These are phyloP conservation scores for Ophiocordyceps sinensis DNA, from an alignment of 2,329 filamentous ascomycete species.

Conservation along the genomic window DNA sequence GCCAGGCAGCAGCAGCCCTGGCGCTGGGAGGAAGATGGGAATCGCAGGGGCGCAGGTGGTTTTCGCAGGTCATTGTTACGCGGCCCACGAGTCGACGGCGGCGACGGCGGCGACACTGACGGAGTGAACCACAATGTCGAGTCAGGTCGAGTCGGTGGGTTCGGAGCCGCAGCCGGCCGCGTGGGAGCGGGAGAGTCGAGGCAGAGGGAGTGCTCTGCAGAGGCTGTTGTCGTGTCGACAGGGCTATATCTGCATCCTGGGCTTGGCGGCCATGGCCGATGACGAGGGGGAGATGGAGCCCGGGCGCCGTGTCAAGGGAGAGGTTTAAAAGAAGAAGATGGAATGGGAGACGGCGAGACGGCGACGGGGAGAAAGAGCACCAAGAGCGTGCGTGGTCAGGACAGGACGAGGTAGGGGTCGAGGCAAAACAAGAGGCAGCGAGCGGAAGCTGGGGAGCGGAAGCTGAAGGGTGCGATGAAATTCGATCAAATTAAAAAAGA, in stretches of 20 bases:
- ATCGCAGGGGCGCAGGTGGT: background rate
- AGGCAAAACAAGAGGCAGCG: background rate
- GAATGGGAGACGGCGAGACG: background rate
- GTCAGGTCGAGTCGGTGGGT: background rate
- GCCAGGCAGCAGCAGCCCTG: background rate
- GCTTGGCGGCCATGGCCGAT: background rate
- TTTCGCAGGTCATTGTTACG: slow-evolving; percentile 4
- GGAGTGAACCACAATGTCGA: background rate
- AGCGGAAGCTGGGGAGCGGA: too few relatives aligned
- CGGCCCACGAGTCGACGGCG: background rate
- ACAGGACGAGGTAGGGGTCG: background rate
- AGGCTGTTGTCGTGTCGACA: background rate
- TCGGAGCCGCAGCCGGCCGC: background rate
- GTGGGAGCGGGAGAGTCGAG: background rate
- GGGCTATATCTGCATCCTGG: background rate
- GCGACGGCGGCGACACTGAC: background rate
- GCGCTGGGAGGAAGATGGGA: background rate
- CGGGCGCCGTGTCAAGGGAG: background rate
- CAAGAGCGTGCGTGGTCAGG: background rate
- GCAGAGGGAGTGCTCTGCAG: background rate
- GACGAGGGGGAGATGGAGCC: background rate
- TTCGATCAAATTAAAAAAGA: too few relatives aligned
- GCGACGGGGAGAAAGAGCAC: background rate
- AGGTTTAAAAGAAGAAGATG: background rate
- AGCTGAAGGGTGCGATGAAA: too few relatives aligned